These are phyloP conservation scores for Trypanosomatidae sp. DNA, from an alignment of 208 protist species.

Conservation along the genomic window DNA sequence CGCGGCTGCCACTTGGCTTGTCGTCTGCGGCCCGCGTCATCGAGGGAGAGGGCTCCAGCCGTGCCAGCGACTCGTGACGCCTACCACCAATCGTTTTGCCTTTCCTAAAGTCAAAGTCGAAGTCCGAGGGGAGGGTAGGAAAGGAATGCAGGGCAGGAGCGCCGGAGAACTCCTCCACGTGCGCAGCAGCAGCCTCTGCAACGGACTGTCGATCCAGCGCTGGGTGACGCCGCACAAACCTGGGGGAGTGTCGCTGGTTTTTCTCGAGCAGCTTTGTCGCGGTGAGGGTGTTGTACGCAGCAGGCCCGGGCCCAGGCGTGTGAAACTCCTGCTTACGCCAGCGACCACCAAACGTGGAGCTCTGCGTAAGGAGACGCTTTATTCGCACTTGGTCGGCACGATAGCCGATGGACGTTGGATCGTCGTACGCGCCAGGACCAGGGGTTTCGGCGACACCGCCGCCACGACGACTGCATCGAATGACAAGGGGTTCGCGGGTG, in stretches of 20 bases:
- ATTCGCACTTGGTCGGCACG: conserved; percentile 26
- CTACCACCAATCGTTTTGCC: conserved; percentile 58
- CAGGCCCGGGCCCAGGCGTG: conserved; percentile 54
- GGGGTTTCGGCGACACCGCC: conserved; percentile 9
- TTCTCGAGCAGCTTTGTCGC: conserved; percentile 50
- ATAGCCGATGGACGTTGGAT: conserved; percentile 68
- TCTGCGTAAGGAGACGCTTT: conserved; percentile 33
- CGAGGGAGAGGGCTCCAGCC: conserved; percentile 1
- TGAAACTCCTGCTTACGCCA: conserved; percentile 27
- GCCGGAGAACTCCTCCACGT: background rate
- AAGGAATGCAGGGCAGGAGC: conserved; percentile 5
- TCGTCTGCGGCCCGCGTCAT: conserved; percentile 22
- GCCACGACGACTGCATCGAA: conserved; percentile 20
- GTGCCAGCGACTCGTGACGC: conserved; percentile 16
- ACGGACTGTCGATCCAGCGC: conserved; percentile 1
- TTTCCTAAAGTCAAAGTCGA: conserved; percentile 75
- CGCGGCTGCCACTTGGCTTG: conserved; percentile 15
- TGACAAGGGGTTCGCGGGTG: conserved; percentile 35
- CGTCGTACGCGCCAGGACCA: conserved; percentile 71
- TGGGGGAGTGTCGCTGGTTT: conserved; percentile 49
- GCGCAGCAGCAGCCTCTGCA: conserved; percentile 5
- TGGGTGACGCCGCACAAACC: conserved; percentile 33
- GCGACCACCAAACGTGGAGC: conserved; percentile 63
- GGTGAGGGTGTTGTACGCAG: conserved; percentile 47
- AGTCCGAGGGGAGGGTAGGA: conserved; percentile 68